Base-by-base conservation (phyloP, 345 rosid genomes). In the Laguncularia racemosa region DNA sequence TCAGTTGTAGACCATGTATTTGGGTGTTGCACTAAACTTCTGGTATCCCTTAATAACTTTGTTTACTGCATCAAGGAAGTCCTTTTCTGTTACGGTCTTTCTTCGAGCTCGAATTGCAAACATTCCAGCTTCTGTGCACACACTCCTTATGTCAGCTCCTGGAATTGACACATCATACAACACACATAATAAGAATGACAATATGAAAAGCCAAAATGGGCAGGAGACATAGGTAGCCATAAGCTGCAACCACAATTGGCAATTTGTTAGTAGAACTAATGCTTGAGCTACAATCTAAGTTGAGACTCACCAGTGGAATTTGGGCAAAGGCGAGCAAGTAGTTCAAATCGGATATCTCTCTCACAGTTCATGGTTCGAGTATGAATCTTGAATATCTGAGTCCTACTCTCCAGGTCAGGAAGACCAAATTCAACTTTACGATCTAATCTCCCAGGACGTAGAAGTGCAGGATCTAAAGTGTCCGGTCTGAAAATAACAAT, bases 71-170 rank as follows among this genome's bases (percentile, higher is more conserved):
- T 91, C 98, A 16, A 91, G 79, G 70, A 91, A 91, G 67, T 91
- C 98, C 55, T 91, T 88, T 79, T 91, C 98, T 0, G 98, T 91
- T 54, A 91, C 98, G 0, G 96, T 91, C 74, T 91, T 91, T 65
- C 96, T 75, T 46, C 98, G 72, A 3, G 96, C 98, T 52, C 98
- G 69, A 57, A 91, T 88, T 6, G 98, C 96, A 57, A 66, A 88
- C 98, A 91, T 86, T 17, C 98, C 98, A 2, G 98, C 98, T 69
- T 91, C 98, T 0, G 98, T 91, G 79, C 98, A 91, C 13, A 91
- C 98, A 55, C 96, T 88, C 67, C 98, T 73, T 46, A 91, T 91
- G 65, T 91, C 96, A 60, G 98, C 96, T 60, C 98, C 98, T 91
- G 78, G 53, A 44, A 46, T 58, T 52, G 26, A 45, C 59, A 33